A percentile compares a stretch with the other conserved stretches of the same genome.
Conservation (phyloP, 108 stramenopile species). For the Thalassiosira profunda region DNA sequence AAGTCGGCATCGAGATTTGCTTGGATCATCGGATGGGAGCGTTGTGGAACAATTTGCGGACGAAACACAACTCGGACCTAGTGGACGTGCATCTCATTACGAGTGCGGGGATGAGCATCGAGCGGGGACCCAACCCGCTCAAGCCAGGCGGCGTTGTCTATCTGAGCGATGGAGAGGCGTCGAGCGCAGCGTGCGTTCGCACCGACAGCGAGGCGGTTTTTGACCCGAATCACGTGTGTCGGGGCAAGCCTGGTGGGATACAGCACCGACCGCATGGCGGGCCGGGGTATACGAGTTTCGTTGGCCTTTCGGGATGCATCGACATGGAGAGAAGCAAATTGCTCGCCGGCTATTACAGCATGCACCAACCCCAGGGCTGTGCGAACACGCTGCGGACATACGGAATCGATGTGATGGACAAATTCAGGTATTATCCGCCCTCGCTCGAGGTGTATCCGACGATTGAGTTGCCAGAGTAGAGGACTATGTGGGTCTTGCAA, state of each 20-base stretch:
- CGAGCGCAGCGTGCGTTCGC: slow-evolving; percentile 44
- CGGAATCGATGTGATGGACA: slow-evolving; percentile 54
- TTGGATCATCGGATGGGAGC: slow-evolving; percentile 53
- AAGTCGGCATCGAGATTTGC: slow-evolving; percentile 46
- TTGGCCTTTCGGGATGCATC: slow-evolving; percentile 32
- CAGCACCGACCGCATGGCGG: slow-evolving; percentile 44
- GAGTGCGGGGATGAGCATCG: slow-evolving; percentile 48
- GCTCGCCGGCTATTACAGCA: slow-evolving; percentile 39
- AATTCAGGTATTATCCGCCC: slow-evolving; percentile 42
- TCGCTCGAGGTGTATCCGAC: slow-evolving; percentile 49
- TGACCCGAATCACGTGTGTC: slow-evolving; percentile 47
- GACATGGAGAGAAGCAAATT: slow-evolving; percentile 33
- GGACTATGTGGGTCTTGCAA: too few species aligned
- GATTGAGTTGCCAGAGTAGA: slow-evolving; percentile 29
- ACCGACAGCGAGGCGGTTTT: slow-evolving; percentile 27
- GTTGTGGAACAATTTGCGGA: too few species aligned
- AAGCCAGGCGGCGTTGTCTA: slow-evolving; percentile 52
- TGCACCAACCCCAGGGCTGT: slow-evolving; percentile 44
- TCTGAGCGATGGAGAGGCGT: slow-evolving; percentile 45
- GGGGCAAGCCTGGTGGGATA: slow-evolving; percentile 22
- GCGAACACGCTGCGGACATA: slow-evolving; percentile 44
- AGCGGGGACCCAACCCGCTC: slow-evolving; percentile 45
- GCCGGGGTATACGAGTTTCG: slow-evolving; percentile 27
- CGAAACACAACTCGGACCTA: slow-evolving; percentile 18
- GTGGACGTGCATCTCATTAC: slow-evolving; percentile 46